Evolutionary conservation across 2,329 filamentous ascomycete species (phyloP).

Genomic region (Neurospora sp.): DNA sequence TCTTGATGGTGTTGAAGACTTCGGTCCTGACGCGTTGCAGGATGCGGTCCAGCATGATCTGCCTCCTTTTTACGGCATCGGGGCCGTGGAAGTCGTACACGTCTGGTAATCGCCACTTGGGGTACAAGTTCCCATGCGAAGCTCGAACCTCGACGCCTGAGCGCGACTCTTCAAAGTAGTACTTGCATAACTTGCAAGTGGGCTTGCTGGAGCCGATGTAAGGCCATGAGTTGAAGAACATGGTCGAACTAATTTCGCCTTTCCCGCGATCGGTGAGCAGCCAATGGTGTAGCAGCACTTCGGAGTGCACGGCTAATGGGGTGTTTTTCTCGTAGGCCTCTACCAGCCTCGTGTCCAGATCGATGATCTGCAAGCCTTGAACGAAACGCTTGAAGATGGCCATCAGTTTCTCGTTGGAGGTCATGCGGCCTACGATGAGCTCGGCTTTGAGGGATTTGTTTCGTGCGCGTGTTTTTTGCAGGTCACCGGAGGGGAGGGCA

Average conservation of each 20-base stretch:
- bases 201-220: constrained; percentile 20
- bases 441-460: constrained; percentile 6
- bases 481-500: constrained; percentile 7
- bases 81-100: not conserved
- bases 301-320: constrained; percentile 14
- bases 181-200: constrained; percentile 15
- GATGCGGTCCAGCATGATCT: not conserved
- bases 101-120: constrained; percentile 14
- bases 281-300: constrained; percentile 13
- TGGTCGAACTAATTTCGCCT: not conserved
- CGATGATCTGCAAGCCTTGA: constrained; percentile 2
- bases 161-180: constrained; percentile 12
- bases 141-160: constrained; percentile 1
- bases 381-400: constrained; percentile 1
- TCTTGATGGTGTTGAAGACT: not conserved
- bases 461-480: not conserved
- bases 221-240: constrained; percentile 15
- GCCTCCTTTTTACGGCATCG: not conserved
- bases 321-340: constrained; percentile 1
- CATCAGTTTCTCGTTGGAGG: not conserved
- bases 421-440: constrained; percentile 13
- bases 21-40: not conserved
- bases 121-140: constrained; percentile 14
- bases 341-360: constrained; percentile 8
- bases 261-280: not conserved